A percentile compares a stretch with the other conserved stretches of the same genome.
These are phyloP conservation scores for Calycina herbarum DNA, from an alignment of 2,329 filamentous ascomycete genomes.

Conservation along the genomic window DNA sequence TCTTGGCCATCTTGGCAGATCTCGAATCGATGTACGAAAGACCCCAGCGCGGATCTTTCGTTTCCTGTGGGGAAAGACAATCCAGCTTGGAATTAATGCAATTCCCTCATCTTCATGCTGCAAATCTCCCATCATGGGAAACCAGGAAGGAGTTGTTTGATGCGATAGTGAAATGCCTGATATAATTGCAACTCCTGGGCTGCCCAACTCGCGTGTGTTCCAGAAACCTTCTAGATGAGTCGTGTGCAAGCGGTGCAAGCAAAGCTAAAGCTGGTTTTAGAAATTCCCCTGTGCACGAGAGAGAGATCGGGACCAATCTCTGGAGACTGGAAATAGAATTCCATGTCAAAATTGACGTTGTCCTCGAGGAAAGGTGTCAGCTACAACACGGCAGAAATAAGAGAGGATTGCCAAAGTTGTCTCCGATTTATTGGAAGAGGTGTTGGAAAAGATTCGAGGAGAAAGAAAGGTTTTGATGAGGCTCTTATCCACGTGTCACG, in stretches of 20 bases:
- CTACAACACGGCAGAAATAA: not conserved
- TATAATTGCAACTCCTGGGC: not conserved
- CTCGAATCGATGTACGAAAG: not conserved
- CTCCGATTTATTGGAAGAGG: no score
- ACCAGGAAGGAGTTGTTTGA: not conserved
- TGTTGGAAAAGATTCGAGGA: not conserved
- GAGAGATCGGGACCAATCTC: not conserved
- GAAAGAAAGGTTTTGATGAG: not conserved
- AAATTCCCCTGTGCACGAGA: not conserved
- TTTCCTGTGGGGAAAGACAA: not conserved
- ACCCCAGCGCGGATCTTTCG: not conserved
- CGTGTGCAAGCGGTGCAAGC: not conserved
- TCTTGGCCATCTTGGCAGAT: not conserved
- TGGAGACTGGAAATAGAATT: not conserved
- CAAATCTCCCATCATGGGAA: not conserved
- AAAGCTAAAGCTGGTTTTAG: not conserved
- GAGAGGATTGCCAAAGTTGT: not conserved
- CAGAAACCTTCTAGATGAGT: not conserved
- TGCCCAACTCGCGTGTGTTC: not conserved
- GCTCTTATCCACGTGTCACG: not conserved
- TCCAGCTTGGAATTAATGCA: not conserved
- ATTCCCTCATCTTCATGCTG: not conserved
- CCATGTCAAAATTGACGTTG: not conserved
- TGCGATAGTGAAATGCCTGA: not conserved
- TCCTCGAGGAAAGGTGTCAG: not conserved